Percentiles rank a stretch among this genome's conserved stretches.
phyloP scores from a whole-genome alignment of 495 filamentous ascomycete genomes.

The Talaromyces thailandensis region DNA sequence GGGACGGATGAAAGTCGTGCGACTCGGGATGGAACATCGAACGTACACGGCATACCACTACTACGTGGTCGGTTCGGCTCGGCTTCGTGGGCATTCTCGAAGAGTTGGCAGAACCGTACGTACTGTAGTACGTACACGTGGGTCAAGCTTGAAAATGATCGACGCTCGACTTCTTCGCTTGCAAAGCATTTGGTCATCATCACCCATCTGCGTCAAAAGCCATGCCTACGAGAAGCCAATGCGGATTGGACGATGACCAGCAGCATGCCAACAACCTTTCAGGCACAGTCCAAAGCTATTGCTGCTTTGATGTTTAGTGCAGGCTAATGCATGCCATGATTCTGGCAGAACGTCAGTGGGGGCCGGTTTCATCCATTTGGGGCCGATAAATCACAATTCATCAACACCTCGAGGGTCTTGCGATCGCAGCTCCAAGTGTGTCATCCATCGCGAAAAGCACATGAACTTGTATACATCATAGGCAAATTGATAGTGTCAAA shows the following conservation, averaged over 20 bases:
- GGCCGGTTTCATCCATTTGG: not conserved
- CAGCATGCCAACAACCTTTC: not conserved
- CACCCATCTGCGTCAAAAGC: not conserved
- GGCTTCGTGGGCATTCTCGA: not conserved
- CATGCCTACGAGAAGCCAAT: not conserved
- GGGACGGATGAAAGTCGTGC: not conserved
- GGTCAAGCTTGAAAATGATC: not conserved
- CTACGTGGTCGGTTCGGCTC: not conserved
- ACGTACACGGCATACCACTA: not conserved
- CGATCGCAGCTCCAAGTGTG: not conserved
- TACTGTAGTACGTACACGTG: not conserved
- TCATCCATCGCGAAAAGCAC: not conserved
- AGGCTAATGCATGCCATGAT: conserved; percentile 3
- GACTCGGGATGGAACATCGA: not conserved
- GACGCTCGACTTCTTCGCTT: not conserved
- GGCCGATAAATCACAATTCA: not conserved
- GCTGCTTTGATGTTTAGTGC: not conserved
- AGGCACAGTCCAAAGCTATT: not conserved
- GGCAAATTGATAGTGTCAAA: not conserved
- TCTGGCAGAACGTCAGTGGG: not conserved
- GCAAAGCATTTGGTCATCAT: not conserved
- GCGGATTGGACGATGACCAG: not conserved
- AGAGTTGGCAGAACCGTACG: not conserved
- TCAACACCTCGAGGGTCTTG: not conserved
- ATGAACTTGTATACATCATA: not conserved